phyloP scores from a whole-genome alignment of 2,329 filamentous ascomycete species.

The Monilinia aucupariae region DNA sequence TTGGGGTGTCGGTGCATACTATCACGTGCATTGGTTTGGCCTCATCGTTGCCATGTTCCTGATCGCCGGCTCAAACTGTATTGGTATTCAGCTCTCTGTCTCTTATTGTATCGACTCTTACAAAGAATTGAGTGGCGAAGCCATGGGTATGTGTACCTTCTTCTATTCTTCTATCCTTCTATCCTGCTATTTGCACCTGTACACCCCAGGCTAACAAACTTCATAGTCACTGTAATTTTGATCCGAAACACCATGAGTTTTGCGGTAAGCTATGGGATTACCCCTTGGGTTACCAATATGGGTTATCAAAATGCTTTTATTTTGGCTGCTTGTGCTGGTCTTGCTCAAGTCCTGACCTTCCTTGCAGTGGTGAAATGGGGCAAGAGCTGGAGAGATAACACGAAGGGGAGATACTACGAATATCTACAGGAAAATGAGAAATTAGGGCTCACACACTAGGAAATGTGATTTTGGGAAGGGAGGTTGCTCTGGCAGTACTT shows the following conservation, averaged over 20 bases:
- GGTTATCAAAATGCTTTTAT: conserved; percentile 43
- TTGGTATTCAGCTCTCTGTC: conserved; percentile 42
- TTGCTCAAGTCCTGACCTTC: conserved; percentile 39
- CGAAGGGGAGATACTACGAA: conserved; percentile 37
- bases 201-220: not conserved
- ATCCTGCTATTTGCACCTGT: no score
- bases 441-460: conserved; percentile 19
- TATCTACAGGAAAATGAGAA: conserved; percentile 35
- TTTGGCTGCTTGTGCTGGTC: conserved; percentile 37
- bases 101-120: conserved; percentile 45
- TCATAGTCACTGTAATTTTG: conserved; percentile 43
- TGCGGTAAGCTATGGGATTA: conserved; percentile 47
- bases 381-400: conserved; percentile 39
- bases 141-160: conserved; percentile 35
- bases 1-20: conserved; percentile 48
- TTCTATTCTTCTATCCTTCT: no score
- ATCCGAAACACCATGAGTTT: conserved; percentile 46
- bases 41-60: conserved; percentile 45
- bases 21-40: conserved; percentile 43
- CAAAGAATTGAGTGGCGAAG: conserved; percentile 44
- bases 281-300: conserved; percentile 41
- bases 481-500: not conserved
- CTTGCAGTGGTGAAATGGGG: conserved; percentile 47
- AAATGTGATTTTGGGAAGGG: not conserved
- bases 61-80: conserved; percentile 40